phyloP scores from a whole-genome alignment of 1,284 basidiomycete genomes.

The Polyporus tsugae region DNA sequence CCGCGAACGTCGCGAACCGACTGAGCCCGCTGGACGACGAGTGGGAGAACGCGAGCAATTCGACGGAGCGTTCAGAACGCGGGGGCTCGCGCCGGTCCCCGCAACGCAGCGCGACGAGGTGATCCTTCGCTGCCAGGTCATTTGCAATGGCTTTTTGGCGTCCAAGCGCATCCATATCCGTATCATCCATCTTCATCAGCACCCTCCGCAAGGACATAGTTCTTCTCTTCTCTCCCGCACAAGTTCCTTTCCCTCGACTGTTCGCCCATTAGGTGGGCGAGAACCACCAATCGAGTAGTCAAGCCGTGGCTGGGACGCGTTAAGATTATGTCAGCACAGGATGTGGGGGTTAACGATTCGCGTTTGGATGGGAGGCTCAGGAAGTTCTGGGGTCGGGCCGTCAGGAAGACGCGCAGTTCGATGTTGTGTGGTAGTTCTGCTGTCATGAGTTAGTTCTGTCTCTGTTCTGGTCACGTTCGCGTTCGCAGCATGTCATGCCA shows the following conservation, averaged over 20 bases:
- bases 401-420: not conserved
- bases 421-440: conserved; percentile 11
- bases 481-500: conserved; percentile 12
- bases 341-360: not conserved
- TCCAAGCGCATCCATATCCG: conserved; percentile 3
- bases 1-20: conserved; percentile 40
- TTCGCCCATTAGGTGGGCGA: not conserved
- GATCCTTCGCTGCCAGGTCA: conserved; percentile 20
- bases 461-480: conserved; percentile 11
- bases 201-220: conserved; percentile 5
- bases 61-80: conserved; percentile 37
- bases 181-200: conserved; percentile 16
- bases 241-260: conserved; percentile 14
- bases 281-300: not conserved
- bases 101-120: conserved; percentile 21
- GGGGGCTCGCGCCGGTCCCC: conserved; percentile 34
- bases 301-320: not conserved
- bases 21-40: conserved; percentile 42
- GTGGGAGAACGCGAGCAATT: conserved; percentile 41
- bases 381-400: not conserved
- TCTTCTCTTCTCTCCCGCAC: conserved; percentile 19
- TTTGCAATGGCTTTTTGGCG: conserved; percentile 11
- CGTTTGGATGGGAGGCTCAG: not conserved
- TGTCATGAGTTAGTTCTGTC: conserved; percentile 10
- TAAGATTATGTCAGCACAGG: conserved; percentile 2